Conservation (phyloP, 495 filamentous ascomycete genomes). For the Filosporella fistucella region DNA sequence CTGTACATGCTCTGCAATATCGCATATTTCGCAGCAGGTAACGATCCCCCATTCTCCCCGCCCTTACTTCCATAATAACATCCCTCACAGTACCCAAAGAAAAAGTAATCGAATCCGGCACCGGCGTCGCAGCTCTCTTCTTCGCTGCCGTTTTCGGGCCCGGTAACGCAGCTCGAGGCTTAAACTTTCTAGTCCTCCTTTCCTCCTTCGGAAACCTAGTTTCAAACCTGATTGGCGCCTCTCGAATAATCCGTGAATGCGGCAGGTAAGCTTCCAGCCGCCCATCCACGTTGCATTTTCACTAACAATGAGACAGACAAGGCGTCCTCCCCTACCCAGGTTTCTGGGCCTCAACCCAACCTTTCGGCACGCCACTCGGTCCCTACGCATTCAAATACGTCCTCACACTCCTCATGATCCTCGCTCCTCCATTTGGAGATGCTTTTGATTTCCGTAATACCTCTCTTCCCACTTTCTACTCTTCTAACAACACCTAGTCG, state of each 20-base stretch:
- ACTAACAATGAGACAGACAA: conserved; percentile 35
- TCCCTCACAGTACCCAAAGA: conserved; percentile 51
- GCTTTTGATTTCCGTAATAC: conserved; percentile 68
- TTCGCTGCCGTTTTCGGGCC: conserved; percentile 57
- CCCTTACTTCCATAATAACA: no score
- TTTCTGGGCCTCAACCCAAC: conserved; percentile 60
- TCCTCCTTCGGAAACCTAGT: conserved; percentile 62
- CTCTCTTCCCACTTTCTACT: no score
- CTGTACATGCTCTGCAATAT: conserved; percentile 61
- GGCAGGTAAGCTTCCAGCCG: conserved; percentile 27
- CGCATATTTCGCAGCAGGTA: conserved; percentile 58
- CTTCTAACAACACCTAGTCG: no score
- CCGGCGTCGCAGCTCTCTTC: conserved; percentile 50
- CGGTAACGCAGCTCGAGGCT: conserved; percentile 33
- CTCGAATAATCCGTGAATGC: conserved; percentile 56
- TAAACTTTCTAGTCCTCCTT: conserved; percentile 57
- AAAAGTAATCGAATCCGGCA: conserved; percentile 20
- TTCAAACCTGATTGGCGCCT: conserved; percentile 52
- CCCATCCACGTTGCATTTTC: neutral
- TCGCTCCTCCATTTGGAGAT: conserved; percentile 63
- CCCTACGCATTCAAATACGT: conserved; percentile 55
- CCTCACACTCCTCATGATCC: conserved; percentile 58
- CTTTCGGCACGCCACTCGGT: conserved; percentile 58
- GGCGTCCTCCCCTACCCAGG: conserved; percentile 58
- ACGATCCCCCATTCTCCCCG: no score